Percentiles rank a stretch among this genome's conserved stretches.
Conservation (phyloP, 2,329 filamentous ascomycete genomes). For the Fusarium liriodendri region DNA sequence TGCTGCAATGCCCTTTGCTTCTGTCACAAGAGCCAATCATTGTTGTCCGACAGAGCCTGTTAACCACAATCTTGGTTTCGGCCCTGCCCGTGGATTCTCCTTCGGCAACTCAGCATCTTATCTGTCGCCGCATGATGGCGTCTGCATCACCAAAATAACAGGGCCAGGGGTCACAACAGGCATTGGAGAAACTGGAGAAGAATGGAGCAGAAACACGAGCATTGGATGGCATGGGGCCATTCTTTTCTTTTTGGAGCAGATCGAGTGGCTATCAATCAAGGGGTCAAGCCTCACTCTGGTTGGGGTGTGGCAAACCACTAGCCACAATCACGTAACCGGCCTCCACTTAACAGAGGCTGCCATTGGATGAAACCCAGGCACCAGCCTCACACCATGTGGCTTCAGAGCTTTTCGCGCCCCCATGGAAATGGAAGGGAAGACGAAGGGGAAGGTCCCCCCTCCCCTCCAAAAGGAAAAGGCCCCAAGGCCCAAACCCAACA, state of each 20-base stretch:
- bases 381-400: slow-evolving; percentile 42
- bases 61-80: background rate
- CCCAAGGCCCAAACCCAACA: slow-evolving; percentile 45
- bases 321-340: slow-evolving; percentile 18
- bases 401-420: slow-evolving; percentile 20
- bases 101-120: background rate
- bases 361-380: slow-evolving; percentile 30
- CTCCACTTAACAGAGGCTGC: background rate
- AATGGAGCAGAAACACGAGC: slow-evolving; percentile 16
- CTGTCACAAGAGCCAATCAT: background rate
- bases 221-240: slow-evolving; percentile 19
- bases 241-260: slow-evolving; percentile 27
- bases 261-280: slow-evolving; percentile 24
- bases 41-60: background rate
- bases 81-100: background rate
- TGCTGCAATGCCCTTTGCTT: background rate
- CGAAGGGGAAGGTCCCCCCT: slow-evolving; percentile 32
- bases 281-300: slow-evolving; percentile 33
- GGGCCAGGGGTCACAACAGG: slow-evolving; percentile 6
- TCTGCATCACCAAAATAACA: slow-evolving; percentile 7
- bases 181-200: slow-evolving; percentile 34
- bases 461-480: slow-evolving; percentile 27
- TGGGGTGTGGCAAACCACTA: slow-evolving; percentile 31
- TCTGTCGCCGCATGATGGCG: background rate
- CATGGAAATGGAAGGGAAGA: background rate